Percentiles rank a stretch among this genome's conserved stretches.
Conservation (phyloP, 129 eudicot genomes). For the Solidago caesia region DNA sequence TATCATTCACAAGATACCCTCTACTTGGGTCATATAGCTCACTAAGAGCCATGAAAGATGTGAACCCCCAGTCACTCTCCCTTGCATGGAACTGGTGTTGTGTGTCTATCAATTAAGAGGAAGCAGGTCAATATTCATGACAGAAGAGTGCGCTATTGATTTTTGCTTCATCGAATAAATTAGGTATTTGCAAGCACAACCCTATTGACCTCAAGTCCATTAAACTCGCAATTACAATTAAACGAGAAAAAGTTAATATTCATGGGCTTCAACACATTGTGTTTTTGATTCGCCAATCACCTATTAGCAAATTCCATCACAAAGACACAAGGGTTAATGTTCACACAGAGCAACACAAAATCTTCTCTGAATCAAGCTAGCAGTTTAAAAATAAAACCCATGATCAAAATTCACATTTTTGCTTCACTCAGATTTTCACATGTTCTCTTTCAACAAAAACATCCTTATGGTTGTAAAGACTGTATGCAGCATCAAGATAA, state of each 20-base stretch:
- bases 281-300: no score
- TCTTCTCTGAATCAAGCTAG: no score
- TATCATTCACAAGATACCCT: conserved; percentile 75
- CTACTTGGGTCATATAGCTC: conserved; percentile 81
- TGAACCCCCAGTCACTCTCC: conserved; percentile 98
- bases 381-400: no score
- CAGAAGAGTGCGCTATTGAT: background rate
- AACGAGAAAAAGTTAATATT: background rate
- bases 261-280: background rate
- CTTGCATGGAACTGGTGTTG: conserved; percentile 92
- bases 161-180: background rate
- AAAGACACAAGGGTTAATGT: no score
- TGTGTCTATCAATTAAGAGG: conserved; percentile 51
- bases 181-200: background rate
- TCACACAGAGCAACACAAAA: no score
- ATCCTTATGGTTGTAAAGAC: no score
- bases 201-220: background rate
- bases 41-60: conserved; percentile 88
- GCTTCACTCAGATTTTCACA: no score
- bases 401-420: no score
- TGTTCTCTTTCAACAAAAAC: no score
- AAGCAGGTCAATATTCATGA: conserved; percentile 12
- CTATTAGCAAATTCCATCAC: no score
- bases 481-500: no score
- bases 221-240: conserved; percentile 1